Conservation (phyloP, 192 early-diverging fungal genomes). For the Backusella macrospora region DNA sequence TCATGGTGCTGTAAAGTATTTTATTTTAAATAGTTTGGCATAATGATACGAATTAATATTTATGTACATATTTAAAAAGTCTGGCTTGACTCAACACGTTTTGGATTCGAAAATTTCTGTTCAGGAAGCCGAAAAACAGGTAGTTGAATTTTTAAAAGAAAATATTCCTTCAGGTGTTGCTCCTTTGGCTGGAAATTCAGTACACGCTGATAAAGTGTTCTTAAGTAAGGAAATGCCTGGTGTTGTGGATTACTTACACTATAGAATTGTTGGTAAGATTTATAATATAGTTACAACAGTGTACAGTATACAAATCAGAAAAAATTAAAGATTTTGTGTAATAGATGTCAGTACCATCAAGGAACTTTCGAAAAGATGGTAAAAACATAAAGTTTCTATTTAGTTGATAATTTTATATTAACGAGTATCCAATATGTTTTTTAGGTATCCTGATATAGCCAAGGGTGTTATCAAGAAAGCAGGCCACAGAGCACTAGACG, state of each 20-base stretch:
- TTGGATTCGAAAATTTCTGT: constrained; percentile 67
- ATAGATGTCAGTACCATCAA: constrained; percentile 91
- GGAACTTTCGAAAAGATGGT: constrained; percentile 85
- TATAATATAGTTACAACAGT: neutral
- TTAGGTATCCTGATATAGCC: constrained; percentile 40
- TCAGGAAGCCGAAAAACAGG: constrained; percentile 67
- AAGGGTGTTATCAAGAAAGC: constrained; percentile 57
- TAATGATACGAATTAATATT: neutral
- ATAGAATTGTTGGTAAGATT: constrained; percentile 66
- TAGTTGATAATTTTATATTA: neutral
- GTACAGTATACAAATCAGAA: neutral
- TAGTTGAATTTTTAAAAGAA: constrained; percentile 74
- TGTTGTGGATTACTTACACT: constrained; percentile 77
- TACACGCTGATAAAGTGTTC: constrained; percentile 90
- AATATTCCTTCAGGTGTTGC: constrained; percentile 68
- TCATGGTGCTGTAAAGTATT: constrained; percentile 68
- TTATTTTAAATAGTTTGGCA: constrained; percentile 3
- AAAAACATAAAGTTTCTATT: constrained; percentile 27
- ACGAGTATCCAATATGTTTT: neutral
- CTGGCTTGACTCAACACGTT: constrained; percentile 80
- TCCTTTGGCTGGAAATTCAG: constrained; percentile 89
- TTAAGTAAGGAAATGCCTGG: constrained; percentile 79
- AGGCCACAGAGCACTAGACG: constrained; percentile 83
- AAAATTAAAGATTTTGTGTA: neutral
- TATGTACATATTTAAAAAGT: constrained; percentile 33